Conservation (phyloP, 169 alveolate genomes). For the Plasmodium vivax region DNA sequence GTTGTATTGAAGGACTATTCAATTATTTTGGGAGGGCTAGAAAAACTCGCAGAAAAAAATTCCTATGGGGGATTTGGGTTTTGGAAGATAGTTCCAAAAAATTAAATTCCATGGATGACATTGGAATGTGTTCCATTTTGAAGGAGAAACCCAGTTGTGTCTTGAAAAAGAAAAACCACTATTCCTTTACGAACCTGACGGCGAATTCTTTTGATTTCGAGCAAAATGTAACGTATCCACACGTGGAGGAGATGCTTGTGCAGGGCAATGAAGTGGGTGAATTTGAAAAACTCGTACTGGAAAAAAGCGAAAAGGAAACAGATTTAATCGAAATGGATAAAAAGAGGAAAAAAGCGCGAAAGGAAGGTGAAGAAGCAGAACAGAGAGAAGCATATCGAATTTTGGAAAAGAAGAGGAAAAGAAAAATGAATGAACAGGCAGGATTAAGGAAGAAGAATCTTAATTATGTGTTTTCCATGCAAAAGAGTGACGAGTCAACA, state of each 20-base stretch:
- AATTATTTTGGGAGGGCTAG: background rate
- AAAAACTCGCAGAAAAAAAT: background rate
- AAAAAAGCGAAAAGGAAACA: background rate
- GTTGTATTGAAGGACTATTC: conserved; percentile 52
- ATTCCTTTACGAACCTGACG: conserved; percentile 43
- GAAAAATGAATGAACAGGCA: background rate
- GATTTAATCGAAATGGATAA: background rate
- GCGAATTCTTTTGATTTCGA: conserved; percentile 40
- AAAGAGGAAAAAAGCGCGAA: background rate
- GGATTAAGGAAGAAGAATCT: background rate
- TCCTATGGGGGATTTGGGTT: conserved; percentile 59
- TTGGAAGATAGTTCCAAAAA: conserved; percentile 8
- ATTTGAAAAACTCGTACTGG: background rate
- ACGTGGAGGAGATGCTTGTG: background rate
- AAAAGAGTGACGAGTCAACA: background rate
- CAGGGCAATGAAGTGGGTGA: background rate
- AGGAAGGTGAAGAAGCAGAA: background rate
- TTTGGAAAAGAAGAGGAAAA: background rate
- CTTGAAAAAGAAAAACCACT: conserved; percentile 21
- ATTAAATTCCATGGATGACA: conserved; percentile 33
- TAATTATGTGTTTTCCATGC: background rate
- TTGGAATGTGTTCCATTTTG: conserved; percentile 25
- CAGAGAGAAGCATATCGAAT: background rate
- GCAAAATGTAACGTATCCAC: conserved; percentile 35
- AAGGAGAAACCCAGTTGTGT: conserved; percentile 41